A percentile compares a stretch with the other conserved stretches of the same genome.
These are phyloP conservation scores for Phytophthora meadii DNA, from an alignment of 352 stramenopile genomes.

Conservation along the genomic window DNA sequence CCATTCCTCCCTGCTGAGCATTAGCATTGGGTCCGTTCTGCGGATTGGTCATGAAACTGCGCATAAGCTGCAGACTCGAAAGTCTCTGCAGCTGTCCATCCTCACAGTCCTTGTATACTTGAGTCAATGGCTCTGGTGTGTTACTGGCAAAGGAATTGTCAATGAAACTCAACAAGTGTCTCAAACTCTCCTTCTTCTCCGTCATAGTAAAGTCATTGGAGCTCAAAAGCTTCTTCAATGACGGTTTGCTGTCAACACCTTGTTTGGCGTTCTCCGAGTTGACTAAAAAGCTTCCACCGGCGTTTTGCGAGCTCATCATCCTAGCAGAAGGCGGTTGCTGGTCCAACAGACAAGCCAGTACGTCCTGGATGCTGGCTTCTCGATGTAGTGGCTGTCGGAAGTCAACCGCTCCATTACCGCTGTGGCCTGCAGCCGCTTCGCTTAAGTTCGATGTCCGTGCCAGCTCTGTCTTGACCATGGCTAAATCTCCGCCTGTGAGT, in stretches of 20 bases:
- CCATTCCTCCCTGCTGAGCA: slow-evolving; percentile 46
- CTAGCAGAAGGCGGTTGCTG: slow-evolving; percentile 63
- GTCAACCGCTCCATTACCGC: slow-evolving; percentile 30
- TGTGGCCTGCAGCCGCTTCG: slow-evolving; percentile 6
- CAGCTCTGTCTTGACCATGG: slow-evolving; percentile 52
- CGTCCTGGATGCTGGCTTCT: slow-evolving; percentile 81
- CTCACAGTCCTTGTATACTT: slow-evolving; percentile 84
- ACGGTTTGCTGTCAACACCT: slow-evolving; percentile 50
- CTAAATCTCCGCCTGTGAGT: slow-evolving; percentile 40
- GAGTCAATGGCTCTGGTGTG: slow-evolving; percentile 74
- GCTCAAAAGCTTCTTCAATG: slow-evolving; percentile 83
- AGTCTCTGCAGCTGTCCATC: slow-evolving; percentile 73
- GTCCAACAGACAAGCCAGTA: slow-evolving; percentile 76
- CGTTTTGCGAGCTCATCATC: slow-evolving; percentile 47
- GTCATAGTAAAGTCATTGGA: slow-evolving; percentile 86
- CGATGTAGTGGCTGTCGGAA: slow-evolving; percentile 68
- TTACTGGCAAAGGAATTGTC: slow-evolving; percentile 84
- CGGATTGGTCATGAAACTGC: slow-evolving; percentile 67
- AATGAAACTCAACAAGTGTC: slow-evolving; percentile 83
- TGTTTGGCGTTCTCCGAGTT: slow-evolving; percentile 52
- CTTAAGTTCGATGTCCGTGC: slow-evolving; percentile 34
- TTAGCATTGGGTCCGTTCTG: slow-evolving; percentile 1
- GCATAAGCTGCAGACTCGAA: slow-evolving; percentile 84
- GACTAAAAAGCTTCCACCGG: slow-evolving; percentile 61
- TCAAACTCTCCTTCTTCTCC: slow-evolving; percentile 88